Base-by-base conservation (phyloP, 805 yeast genomes). In the Scheffersomyces amazonensis region DNA sequence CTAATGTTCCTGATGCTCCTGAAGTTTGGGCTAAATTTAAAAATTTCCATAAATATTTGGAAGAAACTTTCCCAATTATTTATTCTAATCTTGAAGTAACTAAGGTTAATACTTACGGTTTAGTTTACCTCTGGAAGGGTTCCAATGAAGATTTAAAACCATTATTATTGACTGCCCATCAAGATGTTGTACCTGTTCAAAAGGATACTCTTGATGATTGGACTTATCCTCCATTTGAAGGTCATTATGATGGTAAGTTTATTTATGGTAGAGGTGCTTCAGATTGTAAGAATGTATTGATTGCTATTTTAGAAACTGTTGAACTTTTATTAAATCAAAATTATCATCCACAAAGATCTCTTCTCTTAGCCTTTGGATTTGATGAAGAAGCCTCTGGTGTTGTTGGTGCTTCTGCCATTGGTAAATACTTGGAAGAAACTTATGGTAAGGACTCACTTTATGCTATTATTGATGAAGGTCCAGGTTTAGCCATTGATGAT, bases 141-240 rank as follows among this genome's bases (percentile, higher is more conserved):
- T 27, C 58, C 1, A 46, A 54, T 22, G 24, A 43, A 11, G 56
- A 69, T 13, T 88, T 83, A 12, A 80, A 82, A 55, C 95, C 95
- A 11, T 45, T 80, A 20, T 50, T 87, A 58, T 64, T 84, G 34
- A 76, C 81, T 54, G 90, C 90, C 0, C 95, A 86, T 54, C 83
- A 77, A 58, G 95, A 86, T 52, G 87, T 82, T 4, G 95, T 87
- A 16, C 95, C 95, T 1, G 83, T 84, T 10, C 83, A 79, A 47
- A 56, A 58, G 11, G 76, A 73, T 19, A 79, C 88, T 0, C 58
- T 69, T 36, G 56, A 54, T 20, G 66, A 75, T 39, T 87, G 95
- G 95, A 62, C 64, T 1, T 69, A 77, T 53, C 81, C 80, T 8
- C 95, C 95, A 6, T 83, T 78, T 42, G 57, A 50, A 13, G 70